phyloP scores from a whole-genome alignment of 1,284 basidiomycete species.

The Afroboletus lepidellus region DNA sequence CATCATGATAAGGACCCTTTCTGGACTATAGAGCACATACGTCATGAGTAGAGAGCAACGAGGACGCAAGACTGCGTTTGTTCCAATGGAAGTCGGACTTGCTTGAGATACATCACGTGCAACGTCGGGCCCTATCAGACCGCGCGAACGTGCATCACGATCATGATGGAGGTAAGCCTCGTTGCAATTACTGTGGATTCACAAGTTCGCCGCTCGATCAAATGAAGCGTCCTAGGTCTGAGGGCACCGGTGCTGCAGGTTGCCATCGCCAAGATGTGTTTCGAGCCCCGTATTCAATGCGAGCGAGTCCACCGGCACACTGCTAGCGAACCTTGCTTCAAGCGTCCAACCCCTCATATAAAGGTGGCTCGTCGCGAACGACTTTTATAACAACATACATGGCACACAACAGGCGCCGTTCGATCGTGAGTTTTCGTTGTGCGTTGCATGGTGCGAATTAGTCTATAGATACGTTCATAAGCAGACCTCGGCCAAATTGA shows the following conservation, averaged over 20 bases:
- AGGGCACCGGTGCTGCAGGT: slow-evolving; percentile 4
- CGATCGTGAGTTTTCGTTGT: slow-evolving; percentile 14
- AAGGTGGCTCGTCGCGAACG: neutral
- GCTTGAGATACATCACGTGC: too few relatives aligned
- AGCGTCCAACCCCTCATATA: slow-evolving; percentile 13
- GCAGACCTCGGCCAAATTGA: slow-evolving; percentile 8
- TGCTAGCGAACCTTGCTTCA: neutral
- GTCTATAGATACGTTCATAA: slow-evolving; percentile 2
- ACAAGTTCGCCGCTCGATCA: slow-evolving; percentile 21
- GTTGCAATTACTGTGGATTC: slow-evolving; percentile 7
- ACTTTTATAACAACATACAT: slow-evolving; percentile 4
- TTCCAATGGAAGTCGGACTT: too few relatives aligned
- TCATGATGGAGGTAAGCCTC: slow-evolving; percentile 4
- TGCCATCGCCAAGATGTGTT: slow-evolving; percentile 4
- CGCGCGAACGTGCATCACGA: slow-evolving; percentile 12
- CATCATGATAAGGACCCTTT: too few relatives aligned
- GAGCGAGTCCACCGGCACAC: neutral
- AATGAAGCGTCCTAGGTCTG: neutral
- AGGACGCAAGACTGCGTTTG: too few relatives aligned
- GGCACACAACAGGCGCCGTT: slow-evolving; percentile 1
- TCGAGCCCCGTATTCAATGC: slow-evolving; percentile 2
- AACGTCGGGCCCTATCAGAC: slow-evolving; percentile 1
- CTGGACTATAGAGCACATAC: too few relatives aligned
- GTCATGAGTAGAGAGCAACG: too few relatives aligned
- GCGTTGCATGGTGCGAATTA: too few relatives aligned